These are phyloP conservation scores for Galerina marginata DNA, from an alignment of 768 basidiomycete species.

Conservation along the genomic window DNA sequence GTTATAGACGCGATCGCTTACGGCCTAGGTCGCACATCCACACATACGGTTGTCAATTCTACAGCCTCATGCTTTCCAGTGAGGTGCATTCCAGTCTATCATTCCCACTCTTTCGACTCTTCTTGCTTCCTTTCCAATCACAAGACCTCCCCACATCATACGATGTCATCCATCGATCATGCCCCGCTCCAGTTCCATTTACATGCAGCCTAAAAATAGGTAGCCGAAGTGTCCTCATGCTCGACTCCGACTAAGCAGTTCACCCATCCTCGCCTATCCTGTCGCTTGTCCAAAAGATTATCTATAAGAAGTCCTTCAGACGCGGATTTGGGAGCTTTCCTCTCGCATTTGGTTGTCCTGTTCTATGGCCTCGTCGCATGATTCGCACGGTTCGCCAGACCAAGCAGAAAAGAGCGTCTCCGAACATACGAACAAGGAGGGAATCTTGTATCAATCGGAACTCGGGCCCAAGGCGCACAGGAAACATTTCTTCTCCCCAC, in stretches of 20 bases:
- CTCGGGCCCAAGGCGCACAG: conserved; percentile 44
- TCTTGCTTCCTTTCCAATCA: conserved; percentile 5
- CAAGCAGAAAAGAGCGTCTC: conserved; percentile 19
- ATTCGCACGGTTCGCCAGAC: conserved; percentile 6
- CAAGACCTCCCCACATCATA: neutral
- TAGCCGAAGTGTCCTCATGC: neutral
- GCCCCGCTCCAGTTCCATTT: neutral
- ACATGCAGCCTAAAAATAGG: conserved; percentile 3
- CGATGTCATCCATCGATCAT: neutral
- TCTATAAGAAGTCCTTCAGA: too few species aligned
- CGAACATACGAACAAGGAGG: conserved; percentile 29
- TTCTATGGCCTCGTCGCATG: conserved; percentile 12
- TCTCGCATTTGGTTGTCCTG: neutral
- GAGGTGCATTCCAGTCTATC: neutral
- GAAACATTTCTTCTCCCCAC: conserved; percentile 52
- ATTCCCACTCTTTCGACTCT: neutral
- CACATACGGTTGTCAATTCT: neutral
- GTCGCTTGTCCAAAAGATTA: too few species aligned
- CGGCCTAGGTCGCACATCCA: too few species aligned
- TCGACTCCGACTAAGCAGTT: neutral
- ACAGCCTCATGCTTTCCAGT: neutral
- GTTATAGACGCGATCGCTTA: too few species aligned
- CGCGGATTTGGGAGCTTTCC: too few species aligned
- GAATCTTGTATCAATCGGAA: conserved; percentile 47
- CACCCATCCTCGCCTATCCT: neutral